Evolutionary conservation across 2,329 filamentous ascomycete genomes (phyloP).

Genomic region (Fusarium lateritium): DNA sequence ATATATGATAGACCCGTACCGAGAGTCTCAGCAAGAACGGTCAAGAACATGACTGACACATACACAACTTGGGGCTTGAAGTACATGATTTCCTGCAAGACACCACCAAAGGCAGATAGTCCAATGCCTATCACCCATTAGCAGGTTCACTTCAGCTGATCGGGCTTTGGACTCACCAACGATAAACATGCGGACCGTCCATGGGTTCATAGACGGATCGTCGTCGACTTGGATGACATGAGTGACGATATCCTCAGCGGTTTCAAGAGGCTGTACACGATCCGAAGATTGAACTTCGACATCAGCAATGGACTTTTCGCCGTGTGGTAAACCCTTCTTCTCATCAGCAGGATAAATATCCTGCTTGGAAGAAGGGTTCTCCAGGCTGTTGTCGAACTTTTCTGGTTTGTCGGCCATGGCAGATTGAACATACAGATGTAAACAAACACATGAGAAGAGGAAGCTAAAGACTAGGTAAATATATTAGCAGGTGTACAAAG

Average conservation of each 20-base stretch:
- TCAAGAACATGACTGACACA: conserved; percentile 46
- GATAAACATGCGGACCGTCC: conserved; percentile 44
- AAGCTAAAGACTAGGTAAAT: neutral
- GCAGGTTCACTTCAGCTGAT: too few relatives aligned
- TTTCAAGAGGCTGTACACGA: conserved; percentile 16
- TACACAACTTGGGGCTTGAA: conserved; percentile 46
- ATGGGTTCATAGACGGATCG: conserved; percentile 41
- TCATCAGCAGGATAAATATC: conserved; percentile 22
- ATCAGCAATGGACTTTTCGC: conserved; percentile 17
- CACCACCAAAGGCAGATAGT: conserved; percentile 40
- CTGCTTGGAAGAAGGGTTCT: neutral
- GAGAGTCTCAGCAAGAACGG: conserved; percentile 40
- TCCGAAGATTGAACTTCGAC: conserved; percentile 17
- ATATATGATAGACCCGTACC: conserved; percentile 17
- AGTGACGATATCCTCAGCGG: conserved; percentile 42
- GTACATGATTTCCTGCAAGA: conserved; percentile 46
- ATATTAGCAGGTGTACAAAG: neutral
- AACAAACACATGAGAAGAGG: too few relatives aligned
- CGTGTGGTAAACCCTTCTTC: conserved; percentile 7
- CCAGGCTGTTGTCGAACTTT: neutral
- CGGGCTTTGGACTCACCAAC: conserved; percentile 32
- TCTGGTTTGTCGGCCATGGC: neutral
- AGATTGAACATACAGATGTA: too few relatives aligned
- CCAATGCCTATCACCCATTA: conserved; percentile 31
- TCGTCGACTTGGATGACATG: conserved; percentile 48